Evolutionary conservation across 2,329 filamentous ascomycete species (phyloP).

Genomic region (Fonsecaea pedrosoi): DNA sequence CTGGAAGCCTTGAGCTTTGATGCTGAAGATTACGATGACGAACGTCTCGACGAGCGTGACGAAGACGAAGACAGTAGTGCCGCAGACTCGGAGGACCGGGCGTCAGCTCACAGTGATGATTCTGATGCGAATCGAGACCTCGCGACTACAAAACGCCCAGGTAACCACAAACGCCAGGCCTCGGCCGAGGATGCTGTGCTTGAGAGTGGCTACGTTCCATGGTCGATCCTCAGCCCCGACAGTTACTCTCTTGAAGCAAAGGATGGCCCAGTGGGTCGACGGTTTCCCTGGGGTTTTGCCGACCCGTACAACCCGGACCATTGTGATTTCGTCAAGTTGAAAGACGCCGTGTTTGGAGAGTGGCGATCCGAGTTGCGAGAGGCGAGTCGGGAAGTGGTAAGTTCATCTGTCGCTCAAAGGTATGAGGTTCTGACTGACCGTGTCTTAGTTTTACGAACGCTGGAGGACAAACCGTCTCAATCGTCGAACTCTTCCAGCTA

Average conservation of each 20-base stretch:
- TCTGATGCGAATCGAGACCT: conserved; percentile 31
- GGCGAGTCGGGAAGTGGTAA: conserved; percentile 72
- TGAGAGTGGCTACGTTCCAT: conserved; percentile 68
- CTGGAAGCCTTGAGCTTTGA: conserved; percentile 85
- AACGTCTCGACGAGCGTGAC: conserved; percentile 60
- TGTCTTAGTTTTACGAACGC: conserved; percentile 32
- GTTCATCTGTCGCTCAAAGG: conserved; percentile 64
- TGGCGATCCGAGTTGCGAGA: conserved; percentile 92
- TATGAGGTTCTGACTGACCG: conserved; percentile 17
- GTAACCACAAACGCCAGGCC: conserved; percentile 42
- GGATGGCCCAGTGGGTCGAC: conserved; percentile 70
- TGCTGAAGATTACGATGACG: conserved; percentile 76
- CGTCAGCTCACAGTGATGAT: conserved; percentile 40
- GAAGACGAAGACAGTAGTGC: conserved; percentile 49
- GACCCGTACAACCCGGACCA: conserved; percentile 90
- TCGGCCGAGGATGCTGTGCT: conserved; percentile 42
- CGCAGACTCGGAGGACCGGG: conserved; percentile 40
- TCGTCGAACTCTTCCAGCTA: conserved; percentile 24
- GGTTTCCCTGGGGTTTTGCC: conserved; percentile 96
- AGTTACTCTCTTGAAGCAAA: conserved; percentile 70
- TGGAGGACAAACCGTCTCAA: conserved; percentile 38
- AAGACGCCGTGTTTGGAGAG: conserved; percentile 89
- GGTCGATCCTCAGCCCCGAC: conserved; percentile 94
- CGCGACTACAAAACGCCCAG: conserved; percentile 32
- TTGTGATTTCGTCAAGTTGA: conserved; percentile 90